These are phyloP conservation scores for Terfezia claveryi DNA, from an alignment of 495 filamentous ascomycete species.

Conservation along the genomic window DNA sequence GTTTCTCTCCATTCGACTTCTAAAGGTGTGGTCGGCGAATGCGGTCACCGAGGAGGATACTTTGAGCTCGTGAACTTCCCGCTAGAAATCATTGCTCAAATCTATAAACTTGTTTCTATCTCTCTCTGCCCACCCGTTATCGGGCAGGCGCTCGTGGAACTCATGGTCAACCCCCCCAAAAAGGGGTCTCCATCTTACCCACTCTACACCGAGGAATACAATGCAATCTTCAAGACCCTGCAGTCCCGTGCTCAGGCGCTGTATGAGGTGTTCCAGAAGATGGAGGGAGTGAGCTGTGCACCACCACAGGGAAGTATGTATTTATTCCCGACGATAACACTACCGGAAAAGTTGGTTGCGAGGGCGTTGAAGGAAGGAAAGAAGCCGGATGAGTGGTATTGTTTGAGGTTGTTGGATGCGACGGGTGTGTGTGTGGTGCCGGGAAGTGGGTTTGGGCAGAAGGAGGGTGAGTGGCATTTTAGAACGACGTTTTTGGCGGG, in stretches of 20 bases:
- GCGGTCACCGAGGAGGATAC: constrained; percentile 89
- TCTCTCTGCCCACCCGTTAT: constrained; percentile 85
- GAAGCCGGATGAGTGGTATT: constrained; percentile 81
- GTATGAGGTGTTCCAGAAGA: constrained; percentile 69
- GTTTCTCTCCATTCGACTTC: constrained; percentile 67
- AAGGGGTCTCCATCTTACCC: constrained; percentile 58
- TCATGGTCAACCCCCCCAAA: constrained; percentile 88
- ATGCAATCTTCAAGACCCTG: constrained; percentile 41
- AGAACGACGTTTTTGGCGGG: constrained; percentile 91
- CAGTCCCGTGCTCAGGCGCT: constrained; percentile 59
- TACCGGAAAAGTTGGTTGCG: constrained; percentile 50
- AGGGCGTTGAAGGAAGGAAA: constrained; percentile 52
- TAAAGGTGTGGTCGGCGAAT: constrained; percentile 97
- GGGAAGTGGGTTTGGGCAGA: constrained; percentile 83
- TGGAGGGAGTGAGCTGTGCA: constrained; percentile 88
- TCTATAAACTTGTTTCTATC: constrained; percentile 97
- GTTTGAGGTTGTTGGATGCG: constrained; percentile 66
- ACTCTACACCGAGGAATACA: constrained; percentile 67
- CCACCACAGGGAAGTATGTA: constrained; percentile 88
- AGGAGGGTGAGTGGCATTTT: constrained; percentile 78
- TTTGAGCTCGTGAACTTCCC: constrained; percentile 88
- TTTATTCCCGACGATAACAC: constrained; percentile 79
- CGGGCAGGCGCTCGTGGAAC: constrained; percentile 83
- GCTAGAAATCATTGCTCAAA: constrained; percentile 62
- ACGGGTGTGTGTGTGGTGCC: constrained; percentile 93